Evolutionary conservation across 768 basidiomycete species (phyloP), one percentile per base, ranked within the genome.

Genomic region (Lactarius trivialis): DNA sequence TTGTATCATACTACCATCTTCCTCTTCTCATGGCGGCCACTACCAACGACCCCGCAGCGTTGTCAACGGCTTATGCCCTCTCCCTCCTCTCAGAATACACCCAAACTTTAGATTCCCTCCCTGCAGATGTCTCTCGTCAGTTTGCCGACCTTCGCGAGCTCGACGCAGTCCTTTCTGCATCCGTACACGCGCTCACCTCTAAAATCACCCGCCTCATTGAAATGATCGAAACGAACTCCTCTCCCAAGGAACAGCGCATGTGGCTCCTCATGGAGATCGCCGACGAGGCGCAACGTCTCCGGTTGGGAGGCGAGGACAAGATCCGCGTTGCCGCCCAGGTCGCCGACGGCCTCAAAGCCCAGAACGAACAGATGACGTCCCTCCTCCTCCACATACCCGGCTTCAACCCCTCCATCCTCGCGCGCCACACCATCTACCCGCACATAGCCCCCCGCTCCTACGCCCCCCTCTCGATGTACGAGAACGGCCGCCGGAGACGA

Each of bases 111-210:
- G 95, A 97, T 77, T 83, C 93, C 24, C 84, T 98, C 60, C 96
- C 96, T 61, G 81, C 90, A 65, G 93, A 97, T 75, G 86, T 99
- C 74, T 96, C 96, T 14, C 86, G 92, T 74, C 88, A 86, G 74
- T 91, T 97, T 73, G 91, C 89, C 12, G 97, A 99, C 80, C 85
- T 99, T 58, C 91, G 94, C 66, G 97, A 99, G 76, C 90, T 99
- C 76, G 97, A 98, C 74, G 97, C 96, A 60, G 97, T 99, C 62
- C 83, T 99, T 68, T 94, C 93, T 68, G 79, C 89, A 49, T 92
- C 92, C 65, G 89, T 96, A 75, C 73, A 84, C 66, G 79, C 82
- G 67, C 88, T 99, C 71, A 93, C 89, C 61, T 68, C 80, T 50
- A 93, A 93, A 75, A 87, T 98, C 66, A 80, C 83, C 60, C 72